Evolutionary conservation across 176 grass and related monocot genomes (phyloP).

Genomic region (Zizania latifolia): DNA sequence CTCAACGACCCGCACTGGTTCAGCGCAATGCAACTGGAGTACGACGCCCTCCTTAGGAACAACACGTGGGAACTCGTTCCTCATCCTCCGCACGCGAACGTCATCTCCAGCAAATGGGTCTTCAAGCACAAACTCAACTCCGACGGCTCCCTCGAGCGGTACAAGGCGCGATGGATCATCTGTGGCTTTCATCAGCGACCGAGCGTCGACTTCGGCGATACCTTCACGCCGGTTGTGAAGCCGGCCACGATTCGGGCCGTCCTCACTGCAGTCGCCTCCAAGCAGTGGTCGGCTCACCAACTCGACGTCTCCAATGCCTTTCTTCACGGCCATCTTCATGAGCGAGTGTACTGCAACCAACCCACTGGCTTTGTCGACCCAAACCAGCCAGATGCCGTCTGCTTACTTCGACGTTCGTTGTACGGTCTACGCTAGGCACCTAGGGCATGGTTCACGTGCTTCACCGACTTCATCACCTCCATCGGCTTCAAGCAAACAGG

Average conservation of each 20-base stretch:
- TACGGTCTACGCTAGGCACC: not conserved
- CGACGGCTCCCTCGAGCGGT: not conserved
- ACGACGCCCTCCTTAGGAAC: too few species aligned
- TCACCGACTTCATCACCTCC: too few species aligned
- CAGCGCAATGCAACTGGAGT: not conserved
- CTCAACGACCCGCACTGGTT: not conserved
- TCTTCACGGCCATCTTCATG: not conserved
- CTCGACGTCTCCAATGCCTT: slow-evolving; percentile 13
- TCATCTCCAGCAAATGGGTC: not conserved
- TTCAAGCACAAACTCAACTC: not conserved
- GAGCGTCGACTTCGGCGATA: not conserved
- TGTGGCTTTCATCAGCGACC: not conserved
- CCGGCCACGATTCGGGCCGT: too few species aligned
- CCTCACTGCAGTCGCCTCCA: too few species aligned
- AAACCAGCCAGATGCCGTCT: not conserved
- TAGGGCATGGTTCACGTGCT: too few species aligned
- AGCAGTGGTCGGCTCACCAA: not conserved
- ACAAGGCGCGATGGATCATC: not conserved
- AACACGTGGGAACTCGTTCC: not conserved
- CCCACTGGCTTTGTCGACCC: not conserved
- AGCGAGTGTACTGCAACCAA: not conserved
- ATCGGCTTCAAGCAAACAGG: too few species aligned
- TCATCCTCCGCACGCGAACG: not conserved
- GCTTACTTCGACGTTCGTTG: not conserved
- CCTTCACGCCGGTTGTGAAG: not conserved